Evolutionary conservation across 2,329 filamentous ascomycete species (phyloP).

Genomic region (Exophiala lecanii-corni): DNA sequence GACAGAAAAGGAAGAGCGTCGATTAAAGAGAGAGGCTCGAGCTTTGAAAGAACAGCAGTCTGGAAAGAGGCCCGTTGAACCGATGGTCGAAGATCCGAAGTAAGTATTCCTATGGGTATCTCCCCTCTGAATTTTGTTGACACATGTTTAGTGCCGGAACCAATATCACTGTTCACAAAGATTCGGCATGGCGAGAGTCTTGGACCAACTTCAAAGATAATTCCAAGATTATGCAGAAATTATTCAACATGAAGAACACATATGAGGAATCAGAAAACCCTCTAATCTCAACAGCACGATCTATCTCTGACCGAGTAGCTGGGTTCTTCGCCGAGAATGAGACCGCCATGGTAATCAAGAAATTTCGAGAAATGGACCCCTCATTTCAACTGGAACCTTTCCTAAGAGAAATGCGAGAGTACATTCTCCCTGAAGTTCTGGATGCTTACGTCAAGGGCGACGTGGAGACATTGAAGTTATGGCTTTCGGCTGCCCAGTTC

Average conservation of each 20-base stretch:
- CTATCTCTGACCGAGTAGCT: conserved; percentile 86
- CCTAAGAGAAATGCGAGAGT: conserved; percentile 90
- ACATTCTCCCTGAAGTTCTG: conserved; percentile 93
- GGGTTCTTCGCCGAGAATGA: conserved; percentile 99
- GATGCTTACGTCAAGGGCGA: conserved; percentile 98
- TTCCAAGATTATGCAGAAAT: conserved; percentile 78
- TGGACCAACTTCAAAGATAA: conserved; percentile 93
- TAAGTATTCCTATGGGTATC: too few relatives aligned
- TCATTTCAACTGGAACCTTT: conserved; percentile 93
- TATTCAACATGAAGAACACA: conserved; percentile 78
- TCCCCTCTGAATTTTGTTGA: too few relatives aligned
- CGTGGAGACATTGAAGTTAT: conserved; percentile 80
- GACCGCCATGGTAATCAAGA: conserved; percentile 95
- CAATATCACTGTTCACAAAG: conserved; percentile 92
- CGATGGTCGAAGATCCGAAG: conserved; percentile 79
- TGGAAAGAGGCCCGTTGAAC: conserved; percentile 52
- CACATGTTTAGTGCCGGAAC: conserved; percentile 84
- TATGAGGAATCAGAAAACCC: conserved; percentile 98
- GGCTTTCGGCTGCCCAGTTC: conserved; percentile 94
- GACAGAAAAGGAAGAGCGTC: conserved; percentile 92
- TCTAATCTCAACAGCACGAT: conserved; percentile 83
- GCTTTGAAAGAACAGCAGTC: conserved; percentile 58
- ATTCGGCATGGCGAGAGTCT: conserved; percentile 96
- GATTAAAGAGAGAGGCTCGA: conserved; percentile 68
- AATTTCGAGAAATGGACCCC: conserved; percentile 93